Percentiles rank a stretch among this genome's conserved stretches.
These are phyloP conservation scores for Kondoa malvinella DNA, from an alignment of 768 basidiomycete genomes.

Conservation along the genomic window DNA sequence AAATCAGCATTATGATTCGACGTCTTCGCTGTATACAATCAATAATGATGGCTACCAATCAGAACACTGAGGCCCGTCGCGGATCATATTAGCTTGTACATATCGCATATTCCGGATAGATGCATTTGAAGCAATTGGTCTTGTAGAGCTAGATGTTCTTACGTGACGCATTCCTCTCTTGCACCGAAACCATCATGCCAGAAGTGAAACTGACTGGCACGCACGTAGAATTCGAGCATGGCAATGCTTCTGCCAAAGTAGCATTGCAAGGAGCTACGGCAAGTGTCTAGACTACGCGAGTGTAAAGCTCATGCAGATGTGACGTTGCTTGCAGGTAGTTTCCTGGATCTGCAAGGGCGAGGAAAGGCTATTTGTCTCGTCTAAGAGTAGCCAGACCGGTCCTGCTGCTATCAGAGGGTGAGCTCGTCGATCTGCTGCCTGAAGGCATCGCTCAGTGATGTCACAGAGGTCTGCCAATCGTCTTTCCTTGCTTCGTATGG, in stretches of 20 bases:
- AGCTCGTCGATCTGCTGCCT: slow-evolving; percentile 20
- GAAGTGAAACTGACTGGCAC: neutral
- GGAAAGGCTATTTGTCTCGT: slow-evolving; percentile 24
- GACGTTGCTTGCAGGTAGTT: neutral
- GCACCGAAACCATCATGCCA: too few species aligned
- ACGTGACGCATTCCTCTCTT: too few species aligned
- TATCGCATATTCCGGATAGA: too few species aligned
- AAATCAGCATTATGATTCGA: neutral
- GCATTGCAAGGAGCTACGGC: slow-evolving; percentile 20
- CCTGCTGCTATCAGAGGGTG: slow-evolving; percentile 25
- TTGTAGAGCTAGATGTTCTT: too few species aligned
- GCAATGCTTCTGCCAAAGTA: neutral
- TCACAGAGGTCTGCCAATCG: slow-evolving; percentile 35
- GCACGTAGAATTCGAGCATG: neutral
- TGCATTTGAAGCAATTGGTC: too few species aligned
- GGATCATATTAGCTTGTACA: too few species aligned
- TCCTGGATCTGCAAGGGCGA: slow-evolving; percentile 4
- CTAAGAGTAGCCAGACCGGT: slow-evolving; percentile 11
- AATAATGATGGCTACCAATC: too few species aligned
- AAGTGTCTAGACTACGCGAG: slow-evolving; percentile 5
- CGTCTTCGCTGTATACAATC: neutral
- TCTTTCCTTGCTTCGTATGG: slow-evolving; percentile 69
- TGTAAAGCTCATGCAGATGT: neutral
- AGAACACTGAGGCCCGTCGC: too few species aligned
- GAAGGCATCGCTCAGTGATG: neutral